A percentile compares a stretch with the other conserved stretches of the same genome.
These are phyloP conservation scores for Pseudomassariella vexata DNA, from an alignment of 2,329 filamentous ascomycete species.

Conservation along the genomic window DNA sequence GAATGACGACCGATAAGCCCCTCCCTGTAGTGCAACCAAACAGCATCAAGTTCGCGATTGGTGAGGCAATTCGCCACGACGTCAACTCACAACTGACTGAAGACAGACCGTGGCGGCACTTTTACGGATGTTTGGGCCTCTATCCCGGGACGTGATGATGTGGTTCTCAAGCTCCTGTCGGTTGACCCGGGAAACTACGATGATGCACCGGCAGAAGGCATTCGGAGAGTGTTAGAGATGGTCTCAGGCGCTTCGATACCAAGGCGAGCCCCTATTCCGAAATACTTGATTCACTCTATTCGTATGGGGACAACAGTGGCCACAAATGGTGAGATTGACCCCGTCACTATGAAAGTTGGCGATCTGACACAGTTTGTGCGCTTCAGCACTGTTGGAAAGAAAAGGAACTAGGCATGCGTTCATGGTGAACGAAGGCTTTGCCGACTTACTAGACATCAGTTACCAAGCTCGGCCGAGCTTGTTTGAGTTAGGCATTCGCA, in stretches of 20 bases:
- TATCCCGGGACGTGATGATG: conserved; percentile 58
- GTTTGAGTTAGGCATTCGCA: conserved; percentile 2
- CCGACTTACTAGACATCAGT: conserved; percentile 3
- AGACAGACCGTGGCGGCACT: conserved; percentile 1
- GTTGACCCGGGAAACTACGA: conserved; percentile 65
- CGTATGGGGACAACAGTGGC: conserved; percentile 47
- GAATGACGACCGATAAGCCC: conserved; percentile 10
- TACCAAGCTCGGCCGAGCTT: conserved; percentile 2
- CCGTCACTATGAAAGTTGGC: too few species aligned
- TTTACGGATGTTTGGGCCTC: conserved; percentile 39
- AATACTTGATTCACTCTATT: conserved; percentile 18
- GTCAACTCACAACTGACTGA: conserved; percentile 4
- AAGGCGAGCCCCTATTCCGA: conserved; percentile 19
- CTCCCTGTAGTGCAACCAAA: conserved; percentile 10
- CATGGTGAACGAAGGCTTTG: conserved; percentile 56
- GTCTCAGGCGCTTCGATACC: conserved; percentile 54
- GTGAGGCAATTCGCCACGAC: conserved; percentile 4
- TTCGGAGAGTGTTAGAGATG: conserved; percentile 57
- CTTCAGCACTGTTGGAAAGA: conserved; percentile 57
- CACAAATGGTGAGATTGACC: conserved; percentile 47
- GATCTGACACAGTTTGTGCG: too few species aligned
- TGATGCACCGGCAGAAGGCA: conserved; percentile 65
- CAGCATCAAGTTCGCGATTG: conserved; percentile 14
- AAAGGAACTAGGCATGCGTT: conserved; percentile 69
- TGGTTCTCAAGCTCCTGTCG: conserved; percentile 68